These are phyloP conservation scores for Colletotrichum euphorbiae DNA, from an alignment of 2,329 filamentous ascomycete species.

Conservation along the genomic window DNA sequence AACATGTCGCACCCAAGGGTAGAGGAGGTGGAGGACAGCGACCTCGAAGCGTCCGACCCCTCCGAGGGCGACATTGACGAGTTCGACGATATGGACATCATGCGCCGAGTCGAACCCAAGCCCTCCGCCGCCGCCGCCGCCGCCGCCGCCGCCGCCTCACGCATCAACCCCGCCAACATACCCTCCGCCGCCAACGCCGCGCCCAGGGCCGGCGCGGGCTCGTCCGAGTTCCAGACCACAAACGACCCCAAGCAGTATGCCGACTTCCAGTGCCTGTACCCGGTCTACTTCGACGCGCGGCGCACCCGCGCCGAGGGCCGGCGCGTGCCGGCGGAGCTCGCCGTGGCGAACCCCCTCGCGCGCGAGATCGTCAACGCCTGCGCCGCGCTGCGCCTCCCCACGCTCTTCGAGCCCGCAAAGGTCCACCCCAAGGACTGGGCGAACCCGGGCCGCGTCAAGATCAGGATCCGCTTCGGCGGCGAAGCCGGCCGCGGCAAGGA, in stretches of 20 bases:
- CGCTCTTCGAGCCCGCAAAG: conserved; percentile 91
- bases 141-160: conserved; percentile 41
- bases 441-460: conserved; percentile 90
- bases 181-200: conserved; percentile 46
- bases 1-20: conserved; percentile 86
- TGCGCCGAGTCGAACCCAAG: conserved; percentile 57
- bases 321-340: conserved; percentile 77
- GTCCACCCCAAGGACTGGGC: conserved; percentile 97
- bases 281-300: conserved; percentile 89
- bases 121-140: conserved; percentile 45
- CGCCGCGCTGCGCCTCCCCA: conserved; percentile 74
- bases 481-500: conserved; percentile 48
- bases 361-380: conserved; percentile 91
- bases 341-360: conserved; percentile 87
- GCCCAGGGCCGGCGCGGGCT: conserved; percentile 48
- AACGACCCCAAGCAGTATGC: conserved; percentile 71
- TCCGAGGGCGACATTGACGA: conserved; percentile 85
- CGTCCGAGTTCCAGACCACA: conserved; percentile 45
- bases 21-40: conserved; percentile 91
- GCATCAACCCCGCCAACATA: conserved; percentile 52
- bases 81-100: conserved; percentile 68
- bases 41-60: conserved; percentile 79
- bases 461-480: conserved; percentile 52
- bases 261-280: conserved; percentile 90
- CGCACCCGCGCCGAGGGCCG: conserved; percentile 83